A percentile compares a stretch with the other conserved stretches of the same genome.
Evolutionary conservation across 2,329 filamentous ascomycete species (phyloP).

Genomic region (Colletotrichum sansevieriae): DNA sequence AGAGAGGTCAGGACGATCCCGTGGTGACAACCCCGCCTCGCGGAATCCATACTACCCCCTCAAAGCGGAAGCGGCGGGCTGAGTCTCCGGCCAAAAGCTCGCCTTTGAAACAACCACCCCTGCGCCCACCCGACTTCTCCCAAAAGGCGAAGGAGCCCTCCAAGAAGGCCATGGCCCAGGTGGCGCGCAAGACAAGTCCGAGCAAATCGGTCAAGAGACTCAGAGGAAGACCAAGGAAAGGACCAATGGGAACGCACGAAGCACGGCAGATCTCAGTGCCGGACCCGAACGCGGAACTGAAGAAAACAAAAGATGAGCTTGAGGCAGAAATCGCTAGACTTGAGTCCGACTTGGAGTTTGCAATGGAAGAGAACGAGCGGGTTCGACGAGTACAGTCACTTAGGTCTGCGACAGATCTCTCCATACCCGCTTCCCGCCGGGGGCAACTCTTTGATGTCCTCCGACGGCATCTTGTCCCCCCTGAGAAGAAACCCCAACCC

Average conservation of each 20-base stretch:
- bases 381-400: slow-evolving; percentile 58
- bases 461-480: slow-evolving; percentile 56
- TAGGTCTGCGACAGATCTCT: slow-evolving; percentile 48
- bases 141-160: slow-evolving; percentile 27
- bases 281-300: slow-evolving; percentile 63
- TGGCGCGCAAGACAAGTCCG: slow-evolving; percentile 13
- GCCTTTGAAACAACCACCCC: slow-evolving; percentile 61
- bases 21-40: slow-evolving; percentile 67
- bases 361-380: slow-evolving; percentile 70
- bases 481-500: slow-evolving; percentile 48
- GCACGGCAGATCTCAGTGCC: slow-evolving; percentile 57
- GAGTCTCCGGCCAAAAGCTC: slow-evolving; percentile 57
- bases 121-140: slow-evolving; percentile 46
- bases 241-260: slow-evolving; percentile 47
- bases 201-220: slow-evolving; percentile 6
- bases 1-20: slow-evolving; percentile 63
- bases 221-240: slow-evolving; percentile 8
- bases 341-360: slow-evolving; percentile 69
- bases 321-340: slow-evolving; percentile 68
- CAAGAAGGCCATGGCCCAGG: slow-evolving; percentile 40
- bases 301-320: slow-evolving; percentile 65
- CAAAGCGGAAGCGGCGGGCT: slow-evolving; percentile 60
- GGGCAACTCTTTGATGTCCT: slow-evolving; percentile 57
- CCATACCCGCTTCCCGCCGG: slow-evolving; percentile 50
- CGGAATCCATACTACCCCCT: slow-evolving; percentile 72